phyloP scores from a whole-genome alignment of 768 basidiomycete genomes.

The Suillus luteus region DNA sequence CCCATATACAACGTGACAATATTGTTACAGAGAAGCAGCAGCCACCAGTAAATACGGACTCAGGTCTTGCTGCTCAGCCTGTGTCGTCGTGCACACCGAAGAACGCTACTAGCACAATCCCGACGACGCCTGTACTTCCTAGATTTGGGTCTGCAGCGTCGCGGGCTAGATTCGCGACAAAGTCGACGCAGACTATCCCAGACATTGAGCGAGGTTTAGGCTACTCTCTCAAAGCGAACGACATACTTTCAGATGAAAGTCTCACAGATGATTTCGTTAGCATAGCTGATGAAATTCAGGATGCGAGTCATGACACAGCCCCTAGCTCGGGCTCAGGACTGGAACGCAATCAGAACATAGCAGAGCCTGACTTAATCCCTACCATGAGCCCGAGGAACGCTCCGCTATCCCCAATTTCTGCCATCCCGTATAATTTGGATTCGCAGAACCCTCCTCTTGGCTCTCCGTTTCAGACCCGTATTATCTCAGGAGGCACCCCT shows the following conservation, averaged over 20 bases:
- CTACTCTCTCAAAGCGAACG: constrained; percentile 9
- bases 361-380: background rate
- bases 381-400: background rate
- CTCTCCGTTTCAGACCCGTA: constrained; percentile 16
- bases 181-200: constrained; percentile 11
- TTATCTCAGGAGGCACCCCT: constrained; percentile 3
- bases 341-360: background rate
- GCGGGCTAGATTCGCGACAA: constrained; percentile 19
- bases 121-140: constrained; percentile 23
- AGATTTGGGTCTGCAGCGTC: constrained; percentile 20
- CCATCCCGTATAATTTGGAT: background rate
- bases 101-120: constrained; percentile 17
- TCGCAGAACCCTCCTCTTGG: constrained; percentile 5
- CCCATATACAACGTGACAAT: constrained; percentile 13
- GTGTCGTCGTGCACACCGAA: background rate
- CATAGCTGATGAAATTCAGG: background rate
- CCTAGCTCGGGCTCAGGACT: background rate
- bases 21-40: constrained; percentile 26
- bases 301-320: background rate
- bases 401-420: background rate
- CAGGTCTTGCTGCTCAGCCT: background rate
- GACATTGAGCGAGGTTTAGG: constrained; percentile 11
- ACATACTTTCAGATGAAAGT: background rate
- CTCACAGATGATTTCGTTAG: background rate
- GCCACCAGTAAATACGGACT: constrained; percentile 10